These are phyloP conservation scores for Fremontodendron californicum DNA, from an alignment of 345 rosid genomes.

Conservation along the genomic window DNA sequence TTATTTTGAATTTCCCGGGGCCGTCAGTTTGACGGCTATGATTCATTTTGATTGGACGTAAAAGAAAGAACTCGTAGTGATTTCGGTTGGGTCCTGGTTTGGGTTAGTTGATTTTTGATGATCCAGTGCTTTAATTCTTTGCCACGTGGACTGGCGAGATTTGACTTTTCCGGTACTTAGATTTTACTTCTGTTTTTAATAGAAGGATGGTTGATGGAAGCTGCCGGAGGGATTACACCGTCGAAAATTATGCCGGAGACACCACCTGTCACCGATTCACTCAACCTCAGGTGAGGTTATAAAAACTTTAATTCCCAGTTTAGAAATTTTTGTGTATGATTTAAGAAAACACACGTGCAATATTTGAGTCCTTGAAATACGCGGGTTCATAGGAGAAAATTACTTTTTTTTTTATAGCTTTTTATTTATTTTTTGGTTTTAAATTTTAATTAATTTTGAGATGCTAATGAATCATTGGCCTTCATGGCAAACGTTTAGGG, in stretches of 20 bases:
- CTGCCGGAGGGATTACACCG: constrained; percentile 26
- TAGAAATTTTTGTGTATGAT: too few relatives aligned
- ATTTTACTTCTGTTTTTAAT: neutral
- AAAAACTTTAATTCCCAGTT: neutral
- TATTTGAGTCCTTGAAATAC: neutral
- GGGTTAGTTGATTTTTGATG: constrained; percentile 20
- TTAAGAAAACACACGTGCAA: too few relatives aligned
- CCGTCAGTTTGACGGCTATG: constrained; percentile 30
- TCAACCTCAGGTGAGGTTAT: constrained; percentile 53
- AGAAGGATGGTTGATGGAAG: constrained; percentile 47
- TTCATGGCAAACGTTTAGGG: too few relatives aligned
- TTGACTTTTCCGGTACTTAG: neutral
- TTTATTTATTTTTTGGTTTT: too few relatives aligned
- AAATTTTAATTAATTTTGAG: too few relatives aligned
- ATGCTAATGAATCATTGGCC: too few relatives aligned
- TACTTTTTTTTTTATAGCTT: too few relatives aligned
- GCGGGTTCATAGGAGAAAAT: neutral
- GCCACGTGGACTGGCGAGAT: constrained; percentile 40
- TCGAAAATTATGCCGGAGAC: constrained; percentile 24
- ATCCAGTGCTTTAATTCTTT: neutral
- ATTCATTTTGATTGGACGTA: constrained; percentile 23
- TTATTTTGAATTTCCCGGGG: neutral
- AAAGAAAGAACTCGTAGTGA: neutral
- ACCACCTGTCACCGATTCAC: constrained; percentile 28
- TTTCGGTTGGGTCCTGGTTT: constrained; percentile 13